phyloP scores from a whole-genome alignment of 352 stramenopile species.

The Globisporangium sylvaticum region DNA sequence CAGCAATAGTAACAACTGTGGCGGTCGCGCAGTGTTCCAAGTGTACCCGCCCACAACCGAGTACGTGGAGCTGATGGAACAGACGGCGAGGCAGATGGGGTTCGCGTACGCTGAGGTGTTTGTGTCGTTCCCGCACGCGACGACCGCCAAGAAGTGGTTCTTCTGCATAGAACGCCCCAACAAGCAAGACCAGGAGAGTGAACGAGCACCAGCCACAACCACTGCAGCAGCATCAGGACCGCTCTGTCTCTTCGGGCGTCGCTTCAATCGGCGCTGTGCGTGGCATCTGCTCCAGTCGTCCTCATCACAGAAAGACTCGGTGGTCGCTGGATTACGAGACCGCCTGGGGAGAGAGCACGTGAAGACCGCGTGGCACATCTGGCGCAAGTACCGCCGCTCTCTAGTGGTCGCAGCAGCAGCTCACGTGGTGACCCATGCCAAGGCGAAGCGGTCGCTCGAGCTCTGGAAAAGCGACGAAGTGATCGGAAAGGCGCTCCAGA shows the following conservation, averaged over 20 bases:
- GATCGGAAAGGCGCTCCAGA: conserved; percentile 45
- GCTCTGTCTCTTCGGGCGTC: conserved; percentile 57
- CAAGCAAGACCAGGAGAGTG: not conserved
- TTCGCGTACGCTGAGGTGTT: conserved; percentile 57
- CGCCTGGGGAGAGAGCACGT: conserved; percentile 61
- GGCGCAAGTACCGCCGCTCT: conserved; percentile 55
- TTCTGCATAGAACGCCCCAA: too few species aligned
- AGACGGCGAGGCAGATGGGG: conserved; percentile 33
- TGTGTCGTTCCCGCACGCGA: conserved; percentile 65
- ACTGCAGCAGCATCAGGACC: not conserved
- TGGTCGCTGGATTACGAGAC: conserved; percentile 23
- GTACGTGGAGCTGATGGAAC: conserved; percentile 62
- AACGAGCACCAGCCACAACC: not conserved
- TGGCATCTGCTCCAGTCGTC: conserved; percentile 41
- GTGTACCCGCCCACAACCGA: conserved; percentile 53
- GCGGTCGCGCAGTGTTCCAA: conserved; percentile 51
- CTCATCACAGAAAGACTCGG: not conserved
- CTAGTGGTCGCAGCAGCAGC: conserved; percentile 5
- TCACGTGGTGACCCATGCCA: conserved; percentile 25
- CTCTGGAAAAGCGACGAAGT: conserved; percentile 62
- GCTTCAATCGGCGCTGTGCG: conserved; percentile 51
- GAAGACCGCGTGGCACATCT: conserved; percentile 66
- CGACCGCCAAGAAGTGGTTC: conserved; percentile 76
- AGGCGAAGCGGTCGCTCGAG: conserved; percentile 52
- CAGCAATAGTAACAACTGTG: not conserved